Conservation (phyloP, 2,329 filamentous ascomycete species). For the Davidsoniella virescens region DNA sequence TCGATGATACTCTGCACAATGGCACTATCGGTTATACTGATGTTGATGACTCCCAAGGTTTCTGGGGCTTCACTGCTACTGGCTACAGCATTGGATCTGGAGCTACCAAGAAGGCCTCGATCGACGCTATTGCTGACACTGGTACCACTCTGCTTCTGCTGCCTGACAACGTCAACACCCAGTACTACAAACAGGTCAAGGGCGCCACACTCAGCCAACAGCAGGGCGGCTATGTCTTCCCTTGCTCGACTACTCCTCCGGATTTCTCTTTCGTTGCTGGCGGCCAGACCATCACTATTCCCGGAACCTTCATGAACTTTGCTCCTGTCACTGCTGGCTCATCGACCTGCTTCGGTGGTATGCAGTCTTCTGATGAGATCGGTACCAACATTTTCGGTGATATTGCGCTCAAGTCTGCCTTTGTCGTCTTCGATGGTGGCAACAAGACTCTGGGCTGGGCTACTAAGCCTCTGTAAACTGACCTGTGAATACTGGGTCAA, state of each 20-base stretch:
- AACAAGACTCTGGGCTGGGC: constrained; percentile 32
- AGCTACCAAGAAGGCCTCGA: constrained; percentile 20
- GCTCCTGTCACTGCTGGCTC: constrained; percentile 26
- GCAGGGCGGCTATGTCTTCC: constrained; percentile 30
- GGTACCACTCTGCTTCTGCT: constrained; percentile 50
- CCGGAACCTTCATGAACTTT: constrained; percentile 38
- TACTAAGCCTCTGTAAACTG: constrained; percentile 4
- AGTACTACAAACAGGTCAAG: constrained; percentile 31
- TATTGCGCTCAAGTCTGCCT: constrained; percentile 45
- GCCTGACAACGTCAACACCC: constrained; percentile 32
- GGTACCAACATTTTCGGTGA: constrained; percentile 44
- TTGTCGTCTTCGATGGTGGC: constrained; percentile 39
- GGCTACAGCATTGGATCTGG: constrained; percentile 16
- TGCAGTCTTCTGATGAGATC: constrained; percentile 36
- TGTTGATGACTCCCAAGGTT: constrained; percentile 40
- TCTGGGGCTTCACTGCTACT: constrained; percentile 39
- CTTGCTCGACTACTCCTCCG: constrained; percentile 29
- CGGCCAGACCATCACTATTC: constrained; percentile 39
- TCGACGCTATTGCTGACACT: constrained; percentile 36
- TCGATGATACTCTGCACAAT: constrained; percentile 39
- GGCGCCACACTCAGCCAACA: constrained; percentile 25
- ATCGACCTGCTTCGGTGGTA: constrained; percentile 48
- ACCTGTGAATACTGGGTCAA: not conserved
- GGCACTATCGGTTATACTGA: constrained; percentile 39
- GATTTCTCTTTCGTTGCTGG: constrained; percentile 40